Conservation (phyloP, 116 monocot species). For the Phalaenopsis hybrid region DNA sequence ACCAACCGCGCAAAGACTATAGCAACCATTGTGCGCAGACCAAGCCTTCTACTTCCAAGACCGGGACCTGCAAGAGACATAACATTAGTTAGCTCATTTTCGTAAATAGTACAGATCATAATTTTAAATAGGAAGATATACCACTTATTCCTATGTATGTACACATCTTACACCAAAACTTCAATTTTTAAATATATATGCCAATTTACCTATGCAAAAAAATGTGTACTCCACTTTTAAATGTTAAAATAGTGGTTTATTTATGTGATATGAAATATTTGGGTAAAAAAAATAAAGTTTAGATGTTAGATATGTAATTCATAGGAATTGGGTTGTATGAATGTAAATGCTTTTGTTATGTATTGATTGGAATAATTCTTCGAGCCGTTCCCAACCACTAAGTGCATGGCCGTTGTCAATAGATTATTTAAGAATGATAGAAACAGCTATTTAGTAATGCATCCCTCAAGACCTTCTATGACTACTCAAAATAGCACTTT, state of each 20-base stretch:
- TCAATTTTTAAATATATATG: too few relatives aligned
- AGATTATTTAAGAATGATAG: background rate
- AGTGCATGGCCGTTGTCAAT: too few relatives aligned
- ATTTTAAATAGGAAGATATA: background rate
- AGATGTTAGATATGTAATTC: too few relatives aligned
- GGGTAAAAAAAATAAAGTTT: too few relatives aligned
- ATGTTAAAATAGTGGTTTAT: too few relatives aligned
- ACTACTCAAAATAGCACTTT: background rate
- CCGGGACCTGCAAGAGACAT: conserved; percentile 38
- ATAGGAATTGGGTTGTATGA: too few relatives aligned
- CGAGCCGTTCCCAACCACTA: background rate
- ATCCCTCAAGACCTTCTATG: background rate
- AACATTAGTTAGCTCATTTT: background rate
- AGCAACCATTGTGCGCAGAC: conserved; percentile 47
- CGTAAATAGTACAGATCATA: background rate
- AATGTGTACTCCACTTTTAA: too few relatives aligned
- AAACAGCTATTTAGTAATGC: background rate
- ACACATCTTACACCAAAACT: too few relatives aligned
- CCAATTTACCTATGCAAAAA: too few relatives aligned
- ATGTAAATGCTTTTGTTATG: too few relatives aligned
- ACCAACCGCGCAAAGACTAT: conserved; percentile 55
- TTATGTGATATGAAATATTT: too few relatives aligned
- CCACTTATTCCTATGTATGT: too few relatives aligned
- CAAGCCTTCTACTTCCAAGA: conserved; percentile 57
- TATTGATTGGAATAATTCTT: background rate